Percentiles rank a stretch among this genome's conserved stretches.
phyloP scores from a whole-genome alignment of 495 filamentous ascomycete genomes.

The Saxispiralis lemnorum region DNA sequence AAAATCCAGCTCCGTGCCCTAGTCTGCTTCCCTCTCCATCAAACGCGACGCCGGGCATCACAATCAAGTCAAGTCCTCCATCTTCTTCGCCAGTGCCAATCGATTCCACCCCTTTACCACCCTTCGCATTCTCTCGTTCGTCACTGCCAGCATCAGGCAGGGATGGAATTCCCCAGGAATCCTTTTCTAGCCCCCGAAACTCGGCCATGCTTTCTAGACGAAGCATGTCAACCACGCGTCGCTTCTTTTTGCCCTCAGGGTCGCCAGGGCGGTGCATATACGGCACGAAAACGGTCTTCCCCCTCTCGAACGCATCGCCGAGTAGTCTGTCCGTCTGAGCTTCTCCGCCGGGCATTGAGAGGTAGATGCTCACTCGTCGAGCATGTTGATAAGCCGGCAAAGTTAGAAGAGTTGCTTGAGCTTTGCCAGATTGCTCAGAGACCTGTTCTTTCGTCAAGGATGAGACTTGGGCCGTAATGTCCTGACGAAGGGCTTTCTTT shows the following conservation, averaged over 20 bases:
- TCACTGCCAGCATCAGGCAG: slow-evolving; percentile 43
- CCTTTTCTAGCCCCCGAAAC: slow-evolving; percentile 54
- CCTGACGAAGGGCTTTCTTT: slow-evolving; percentile 8
- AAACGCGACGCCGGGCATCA: slow-evolving; percentile 91
- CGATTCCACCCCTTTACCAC: slow-evolving; percentile 27
- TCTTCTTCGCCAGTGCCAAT: slow-evolving; percentile 19
- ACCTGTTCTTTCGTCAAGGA: slow-evolving; percentile 1
- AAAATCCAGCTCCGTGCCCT: slow-evolving; percentile 93
- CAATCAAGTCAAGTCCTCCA: slow-evolving; percentile 60
- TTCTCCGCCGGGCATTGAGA: slow-evolving; percentile 81
- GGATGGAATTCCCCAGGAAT: slow-evolving; percentile 86
- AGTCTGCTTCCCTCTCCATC: slow-evolving; percentile 57
- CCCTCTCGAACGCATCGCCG: slow-evolving; percentile 51
- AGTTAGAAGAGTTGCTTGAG: slow-evolving; percentile 28
- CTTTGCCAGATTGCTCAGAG: slow-evolving; percentile 3
- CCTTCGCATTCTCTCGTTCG: slow-evolving; percentile 50
- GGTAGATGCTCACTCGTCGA: slow-evolving; percentile 61
- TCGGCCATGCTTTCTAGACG: slow-evolving; percentile 52
- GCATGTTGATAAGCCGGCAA: slow-evolving; percentile 52
- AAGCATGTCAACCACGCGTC: slow-evolving; percentile 77
- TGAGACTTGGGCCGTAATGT: slow-evolving; percentile 5
- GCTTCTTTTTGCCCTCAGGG: slow-evolving; percentile 14
- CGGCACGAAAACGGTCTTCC: slow-evolving; percentile 80
- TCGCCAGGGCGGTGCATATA: slow-evolving; percentile 41
- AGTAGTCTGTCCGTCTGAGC: slow-evolving; percentile 67